Base-by-base conservation (phyloP, 352 stramenopile species). In the Bremia lactucae region DNA sequence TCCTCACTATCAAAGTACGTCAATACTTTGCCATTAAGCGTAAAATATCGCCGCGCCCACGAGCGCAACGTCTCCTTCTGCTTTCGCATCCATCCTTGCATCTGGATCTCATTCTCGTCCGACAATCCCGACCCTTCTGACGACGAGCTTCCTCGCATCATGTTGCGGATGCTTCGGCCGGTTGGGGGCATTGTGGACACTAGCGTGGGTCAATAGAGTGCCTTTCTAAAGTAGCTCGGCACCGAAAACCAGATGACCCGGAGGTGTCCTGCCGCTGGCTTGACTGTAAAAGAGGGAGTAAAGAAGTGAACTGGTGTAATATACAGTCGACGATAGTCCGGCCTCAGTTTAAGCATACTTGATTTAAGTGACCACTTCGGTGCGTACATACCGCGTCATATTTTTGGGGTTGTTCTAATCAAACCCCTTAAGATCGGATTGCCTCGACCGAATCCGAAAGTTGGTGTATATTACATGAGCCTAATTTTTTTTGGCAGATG, bases 1-100 rank as follows among this genome's bases (percentile, higher is more conserved):
- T 88, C 70, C 42, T 88, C 75, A 46, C 75, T 88, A 49, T 88
- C 75, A 48, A 78, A 88, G 60, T 88, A 88, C 8, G 75, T 84
- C 9, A 88, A 48, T 41, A 68, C 48, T 42, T 82, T 83, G 35
- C 72, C 75, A 36, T 56, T 78, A 22, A 88, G 67, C 28, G 68
- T 79, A 49, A 88, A 88, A 52, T 83, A 88, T 23, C 75, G 63
- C 4, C 68, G 66, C 34, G 60, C 60, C 72, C 72, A 87, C 10
- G 65, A 82, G 21, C 69, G 69, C 49, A 83, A 57, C 46, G 75
- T 82, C 43, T 83, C 69, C 50, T 88, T 88, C 57, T 88, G 75
- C 50, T 88, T 88, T 22, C 70, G 65, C 75, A 88, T 88, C 75
- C 75, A 88, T 21, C 75, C 75, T 45, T 83, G 71, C 72, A 88